Percentiles rank a stretch among this genome's conserved stretches.
phyloP scores from a whole-genome alignment of 1,284 basidiomycete genomes.

The Ustilago shanxiensis region DNA sequence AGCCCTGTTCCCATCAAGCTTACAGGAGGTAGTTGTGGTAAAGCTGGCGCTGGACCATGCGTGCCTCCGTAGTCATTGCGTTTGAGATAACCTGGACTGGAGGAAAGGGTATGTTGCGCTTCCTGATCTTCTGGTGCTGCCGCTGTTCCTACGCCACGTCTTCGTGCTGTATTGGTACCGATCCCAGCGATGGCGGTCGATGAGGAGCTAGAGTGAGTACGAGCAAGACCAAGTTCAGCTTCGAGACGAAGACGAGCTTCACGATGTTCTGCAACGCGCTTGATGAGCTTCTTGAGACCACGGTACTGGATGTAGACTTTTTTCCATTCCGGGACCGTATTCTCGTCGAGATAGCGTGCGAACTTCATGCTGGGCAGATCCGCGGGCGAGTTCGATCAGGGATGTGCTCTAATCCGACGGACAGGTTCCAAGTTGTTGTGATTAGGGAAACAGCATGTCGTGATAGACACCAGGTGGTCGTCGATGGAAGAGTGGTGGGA shows the following conservation, averaged over 20 bases:
- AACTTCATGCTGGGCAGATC: constrained; percentile 41
- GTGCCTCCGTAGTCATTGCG: constrained; percentile 42
- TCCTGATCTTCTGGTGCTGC: constrained; percentile 9
- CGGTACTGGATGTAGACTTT: constrained; percentile 69
- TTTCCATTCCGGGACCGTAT: constrained; percentile 67
- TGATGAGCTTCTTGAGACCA: constrained; percentile 70
- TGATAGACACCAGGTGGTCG: background rate
- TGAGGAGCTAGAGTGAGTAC: constrained; percentile 21
- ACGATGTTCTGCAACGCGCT: constrained; percentile 62
- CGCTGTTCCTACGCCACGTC: background rate
- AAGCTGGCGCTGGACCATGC: constrained; percentile 7
- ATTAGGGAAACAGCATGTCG: background rate
- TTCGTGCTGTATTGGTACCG: background rate
- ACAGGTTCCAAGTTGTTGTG: background rate
- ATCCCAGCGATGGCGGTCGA: constrained; percentile 12
- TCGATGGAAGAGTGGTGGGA: background rate
- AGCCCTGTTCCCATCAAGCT: constrained; percentile 50
- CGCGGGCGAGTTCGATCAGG: background rate
- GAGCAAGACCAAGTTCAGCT: constrained; percentile 17
- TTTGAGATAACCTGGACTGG: constrained; percentile 27
- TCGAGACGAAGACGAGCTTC: constrained; percentile 31
- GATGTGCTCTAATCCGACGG: too few relatives aligned
- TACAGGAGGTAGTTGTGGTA: constrained; percentile 29
- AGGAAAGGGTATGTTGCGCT: constrained; percentile 14
- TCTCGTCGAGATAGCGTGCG: constrained; percentile 65